Base-by-base conservation (phyloP, 2,329 filamentous ascomycete species). In the Fonsecaea monophora region DNA sequence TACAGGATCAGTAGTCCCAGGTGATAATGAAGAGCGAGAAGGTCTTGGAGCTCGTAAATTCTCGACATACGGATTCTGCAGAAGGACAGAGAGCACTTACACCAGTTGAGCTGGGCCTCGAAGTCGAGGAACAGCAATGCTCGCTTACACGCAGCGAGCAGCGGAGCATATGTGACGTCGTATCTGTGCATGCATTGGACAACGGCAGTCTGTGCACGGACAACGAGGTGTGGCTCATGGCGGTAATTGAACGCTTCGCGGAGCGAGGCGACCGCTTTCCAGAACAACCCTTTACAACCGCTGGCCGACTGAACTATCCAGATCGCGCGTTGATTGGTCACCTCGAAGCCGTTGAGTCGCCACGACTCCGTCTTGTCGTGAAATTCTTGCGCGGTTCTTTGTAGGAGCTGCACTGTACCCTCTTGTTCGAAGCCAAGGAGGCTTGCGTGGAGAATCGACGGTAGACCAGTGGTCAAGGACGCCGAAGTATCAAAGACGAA, bases 401-500 rank as follows among this genome's bases (percentile, higher is more conserved):
- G 34, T 12, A 55, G 12, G 7, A 34, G 53, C 8, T 55, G 25
- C 15, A 55, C 25, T 4, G 53, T 55, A 6, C 18, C 10, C 21
- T 55, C 53, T 18, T 37, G 25, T 55, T 55, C 30, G 30, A 55
- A 55, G n/a, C 53, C 53, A 1, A 34, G 30, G 13, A 55, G 21
- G 12, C 53, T 37, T 1, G 53, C 53, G 10, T 34, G 13, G 30
- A 55, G 53, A 7, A 55, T 55, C 4, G 53, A 55, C 1, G 53
- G 53, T n/a, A 55, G n/a, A 12, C 53, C 53, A 8, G 53, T 55
- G 2, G 30, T 55, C 4, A 35, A n/a, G 2, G 53, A 34, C 2
- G 53, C 53, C 7, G 53, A 55, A 8, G 53, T 55, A 30, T 55
- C 53, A n/a, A 55, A 55, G n/a, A 55, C 53, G 12, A 55, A 55